phyloP scores from a whole-genome alignment of 345 rosid species.

The Arabidopsis thaliana region TAIR10.1 NC_003075.7:11850501-11851000 shows the following conservation, averaged over 20 bases:
- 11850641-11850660: neutral
- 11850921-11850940: neutral
- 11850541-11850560: neutral
- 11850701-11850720: neutral
- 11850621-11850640: neutral
- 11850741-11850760: neutral
- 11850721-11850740: neutral
- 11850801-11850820: too few species aligned
- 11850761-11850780: neutral
- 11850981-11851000: neutral
- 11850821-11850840: too few species aligned
- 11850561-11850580: neutral
- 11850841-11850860: too few species aligned
- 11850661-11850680: neutral
- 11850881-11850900: too few species aligned
- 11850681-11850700: neutral
- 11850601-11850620: neutral
- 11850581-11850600: neutral
- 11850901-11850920: too few species aligned
- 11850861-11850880: too few species aligned
- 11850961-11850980: too few species aligned
- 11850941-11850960: neutral
- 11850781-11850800: too few species aligned
- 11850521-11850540: neutral
- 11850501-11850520: neutral